These are phyloP conservation scores for Rhododendron henanense DNA, from an alignment of 148 eudicot genomes.

Conservation along the genomic window DNA sequence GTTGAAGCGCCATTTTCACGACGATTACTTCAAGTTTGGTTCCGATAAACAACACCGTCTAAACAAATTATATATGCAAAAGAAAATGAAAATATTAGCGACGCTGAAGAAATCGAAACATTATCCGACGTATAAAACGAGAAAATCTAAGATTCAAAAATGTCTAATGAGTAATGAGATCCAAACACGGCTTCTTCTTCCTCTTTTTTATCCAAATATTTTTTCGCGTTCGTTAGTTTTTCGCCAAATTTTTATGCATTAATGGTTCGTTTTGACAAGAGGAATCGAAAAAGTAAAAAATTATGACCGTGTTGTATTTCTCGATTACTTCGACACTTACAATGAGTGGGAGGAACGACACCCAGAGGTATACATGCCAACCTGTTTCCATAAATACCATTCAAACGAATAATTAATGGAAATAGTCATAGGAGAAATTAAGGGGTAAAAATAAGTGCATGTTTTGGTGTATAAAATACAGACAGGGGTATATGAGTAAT, in stretches of 20 bases:
- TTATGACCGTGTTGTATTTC: too few relatives aligned
- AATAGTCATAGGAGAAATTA: not conserved
- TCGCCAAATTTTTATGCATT: too few relatives aligned
- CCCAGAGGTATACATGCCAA: conserved; percentile 42
- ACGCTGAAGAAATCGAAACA: not conserved
- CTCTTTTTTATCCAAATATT: too few relatives aligned
- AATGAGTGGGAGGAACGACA: conserved; percentile 36
- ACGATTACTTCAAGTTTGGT: conserved; percentile 43
- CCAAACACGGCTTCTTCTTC: not conserved
- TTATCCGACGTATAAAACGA: not conserved
- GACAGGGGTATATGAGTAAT: not conserved
- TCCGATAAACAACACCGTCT: conserved; percentile 36
- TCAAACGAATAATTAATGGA: not conserved
- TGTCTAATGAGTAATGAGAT: not conserved
- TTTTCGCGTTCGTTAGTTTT: too few relatives aligned
- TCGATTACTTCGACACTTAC: conserved; percentile 17
- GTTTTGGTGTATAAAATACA: not conserved
- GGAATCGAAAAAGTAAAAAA: too few relatives aligned
- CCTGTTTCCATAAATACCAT: conserved; percentile 21
- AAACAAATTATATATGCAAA: not conserved
- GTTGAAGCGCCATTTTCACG: conserved; percentile 37
- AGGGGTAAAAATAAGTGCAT: not conserved
- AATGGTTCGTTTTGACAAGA: too few relatives aligned
- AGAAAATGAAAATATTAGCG: not conserved
- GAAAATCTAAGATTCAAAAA: not conserved